Percentiles rank a stretch among this genome's conserved stretches.
phyloP scores from a whole-genome alignment of 2,329 filamentous ascomycete species.

The Fusarium sp. region DNA sequence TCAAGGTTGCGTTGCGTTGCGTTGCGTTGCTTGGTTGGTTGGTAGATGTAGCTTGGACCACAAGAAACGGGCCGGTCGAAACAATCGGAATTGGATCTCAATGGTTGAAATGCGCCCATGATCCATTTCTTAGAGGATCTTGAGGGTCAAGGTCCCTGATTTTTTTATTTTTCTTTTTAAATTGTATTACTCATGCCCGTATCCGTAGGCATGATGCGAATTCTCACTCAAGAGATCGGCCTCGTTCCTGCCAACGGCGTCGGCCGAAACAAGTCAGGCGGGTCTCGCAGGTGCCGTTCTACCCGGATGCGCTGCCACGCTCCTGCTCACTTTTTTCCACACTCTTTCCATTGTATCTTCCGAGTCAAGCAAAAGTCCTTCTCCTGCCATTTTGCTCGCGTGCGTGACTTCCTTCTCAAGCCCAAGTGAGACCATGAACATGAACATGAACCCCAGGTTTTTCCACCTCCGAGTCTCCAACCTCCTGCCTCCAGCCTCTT shows the following conservation, averaged over 20 bases:
- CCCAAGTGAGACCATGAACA: background rate
- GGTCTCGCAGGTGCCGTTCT: slow-evolving; percentile 44
- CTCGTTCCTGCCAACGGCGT: slow-evolving; percentile 29
- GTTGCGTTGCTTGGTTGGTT: background rate
- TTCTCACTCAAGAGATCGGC: slow-evolving; percentile 37
- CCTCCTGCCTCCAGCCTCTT: slow-evolving; percentile 26
- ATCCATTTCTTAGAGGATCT: slow-evolving; percentile 24
- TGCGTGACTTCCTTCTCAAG: slow-evolving; percentile 27
- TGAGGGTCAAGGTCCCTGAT: slow-evolving; percentile 23
- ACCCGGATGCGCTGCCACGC: slow-evolving; percentile 29
- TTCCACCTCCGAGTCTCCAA: slow-evolving; percentile 26
- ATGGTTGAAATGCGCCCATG: slow-evolving; percentile 1
- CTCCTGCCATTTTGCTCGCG: slow-evolving; percentile 19
- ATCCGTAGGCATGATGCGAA: slow-evolving; percentile 1
- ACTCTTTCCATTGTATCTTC: no score
- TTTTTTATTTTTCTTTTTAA: background rate
- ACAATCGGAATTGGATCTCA: slow-evolving; percentile 14
- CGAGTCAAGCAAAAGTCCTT: background rate
- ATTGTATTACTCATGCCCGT: slow-evolving; percentile 18
- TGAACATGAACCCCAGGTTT: slow-evolving; percentile 23
- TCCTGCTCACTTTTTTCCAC: background rate
- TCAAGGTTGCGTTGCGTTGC: slow-evolving; percentile 1
- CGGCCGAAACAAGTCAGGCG: slow-evolving; percentile 37
- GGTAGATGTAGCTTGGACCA: background rate
- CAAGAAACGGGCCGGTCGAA: slow-evolving; percentile 26